Base-by-base conservation (phyloP, 2,329 filamentous ascomycete genomes). In the Aspergillus alliaceus region DNA sequence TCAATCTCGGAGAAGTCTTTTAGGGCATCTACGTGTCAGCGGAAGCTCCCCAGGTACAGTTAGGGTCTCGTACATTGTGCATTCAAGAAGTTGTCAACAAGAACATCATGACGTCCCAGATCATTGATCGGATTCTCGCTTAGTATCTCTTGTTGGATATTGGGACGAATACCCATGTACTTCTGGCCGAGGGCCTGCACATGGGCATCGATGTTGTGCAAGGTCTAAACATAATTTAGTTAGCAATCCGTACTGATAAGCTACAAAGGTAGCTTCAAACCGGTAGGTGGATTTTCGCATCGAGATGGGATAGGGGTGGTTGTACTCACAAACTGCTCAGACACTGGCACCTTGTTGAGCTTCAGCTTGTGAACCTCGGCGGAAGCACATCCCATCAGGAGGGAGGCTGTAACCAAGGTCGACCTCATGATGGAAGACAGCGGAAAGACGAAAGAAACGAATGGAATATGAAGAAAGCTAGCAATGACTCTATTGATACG, bases 11-110 rank as follows among this genome's bases (percentile, higher is more conserved):
- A 96, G 86, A 96, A 99, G 84, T 99, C 93, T 40, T 15, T 29
- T 96, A 65, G 32, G 20, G 51, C 48, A 27, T 11, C 40, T n/a
- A 29, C 11, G n/a, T 6, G 8, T 25, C 35, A 25, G 20, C 15
- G 20, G 31, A 18, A 20, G 37, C 22, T 50, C 49, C 44, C 25
- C 42, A 9, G 49, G 51, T 35, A 80, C 27, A n/a, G 25, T 4
- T 31, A 15, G 48, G 34, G 22, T 14, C 8, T n/a, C 90, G 72
- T 88, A 96, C 93, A 99, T 80, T 99, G 95, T 58, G 95, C 95
- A 73, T 99, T 99, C 82, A 98, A 82, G 82, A 97, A 99, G 87
- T 99, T 99, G 79, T 87, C 90, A 69, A 99, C 88, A 57, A 93
- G 90, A 40, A 99, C 90, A 57, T 88, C 86, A 78, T 98, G 93